These are phyloP conservation scores for Darksidea phi DNA, from an alignment of 495 filamentous ascomycete genomes.

Conservation along the genomic window DNA sequence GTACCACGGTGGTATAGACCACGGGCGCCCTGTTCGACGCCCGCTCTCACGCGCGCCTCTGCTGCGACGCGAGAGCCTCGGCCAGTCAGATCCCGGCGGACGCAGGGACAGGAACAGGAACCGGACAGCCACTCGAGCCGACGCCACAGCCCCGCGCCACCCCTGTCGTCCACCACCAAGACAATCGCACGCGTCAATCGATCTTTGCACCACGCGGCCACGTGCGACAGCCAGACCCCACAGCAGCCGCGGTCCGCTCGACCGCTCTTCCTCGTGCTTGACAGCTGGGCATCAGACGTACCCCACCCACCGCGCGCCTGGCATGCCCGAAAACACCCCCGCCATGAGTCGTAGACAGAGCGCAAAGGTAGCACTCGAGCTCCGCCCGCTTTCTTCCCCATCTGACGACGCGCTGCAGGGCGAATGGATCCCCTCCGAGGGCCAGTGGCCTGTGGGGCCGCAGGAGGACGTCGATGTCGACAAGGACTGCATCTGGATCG, in stretches of 20 bases:
- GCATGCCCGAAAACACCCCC: neutral
- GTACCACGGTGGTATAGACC: too few relatives aligned
- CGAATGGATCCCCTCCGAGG: slow-evolving; percentile 45
- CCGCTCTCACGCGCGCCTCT: slow-evolving; percentile 10
- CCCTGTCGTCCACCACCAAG: too few relatives aligned
- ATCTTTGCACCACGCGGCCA: too few relatives aligned
- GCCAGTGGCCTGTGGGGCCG: slow-evolving; percentile 66
- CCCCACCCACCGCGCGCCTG: neutral
- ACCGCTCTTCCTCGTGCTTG: too few relatives aligned
- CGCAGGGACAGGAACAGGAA: slow-evolving; percentile 8
- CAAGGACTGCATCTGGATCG: slow-evolving; percentile 87
- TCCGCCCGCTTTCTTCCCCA: neutral
- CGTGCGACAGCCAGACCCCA: too few relatives aligned
- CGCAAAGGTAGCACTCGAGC: slow-evolving; percentile 23
- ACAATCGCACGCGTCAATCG: too few relatives aligned
- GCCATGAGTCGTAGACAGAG: slow-evolving; percentile 30
- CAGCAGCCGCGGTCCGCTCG: too few relatives aligned
- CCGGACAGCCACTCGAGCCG: neutral
- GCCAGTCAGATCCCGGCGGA: neutral
- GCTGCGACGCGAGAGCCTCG: slow-evolving; percentile 8
- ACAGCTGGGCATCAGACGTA: too few relatives aligned
- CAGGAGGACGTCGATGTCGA: slow-evolving; percentile 60
- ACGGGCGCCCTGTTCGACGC: neutral
- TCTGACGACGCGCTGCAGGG: slow-evolving; percentile 12
- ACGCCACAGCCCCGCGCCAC: neutral